These are phyloP conservation scores for Ogataea methanolica DNA, from an alignment of 805 yeast species.

Conservation along the genomic window DNA sequence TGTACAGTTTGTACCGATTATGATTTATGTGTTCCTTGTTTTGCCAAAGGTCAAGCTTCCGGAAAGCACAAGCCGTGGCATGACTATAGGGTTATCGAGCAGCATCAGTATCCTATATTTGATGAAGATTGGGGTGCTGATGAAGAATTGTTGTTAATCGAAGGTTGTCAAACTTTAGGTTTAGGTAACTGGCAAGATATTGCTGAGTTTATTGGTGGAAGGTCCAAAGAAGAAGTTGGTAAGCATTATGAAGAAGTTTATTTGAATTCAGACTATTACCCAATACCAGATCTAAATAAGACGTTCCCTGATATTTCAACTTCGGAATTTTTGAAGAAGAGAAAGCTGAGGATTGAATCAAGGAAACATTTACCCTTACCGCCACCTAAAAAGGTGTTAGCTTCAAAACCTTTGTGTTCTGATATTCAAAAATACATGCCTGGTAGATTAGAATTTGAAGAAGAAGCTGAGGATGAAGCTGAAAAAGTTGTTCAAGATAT, in stretches of 20 bases:
- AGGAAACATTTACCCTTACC: conserved; percentile 73
- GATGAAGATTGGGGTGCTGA: conserved; percentile 97
- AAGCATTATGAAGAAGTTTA: conserved; percentile 74
- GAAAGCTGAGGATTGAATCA: conserved; percentile 69
- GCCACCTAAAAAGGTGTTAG: conserved; percentile 82
- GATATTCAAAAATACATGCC: conserved; percentile 99
- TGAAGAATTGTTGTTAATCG: conserved; percentile 83
- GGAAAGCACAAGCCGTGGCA: conserved; percentile 94
- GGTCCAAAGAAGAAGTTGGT: conserved; percentile 88
- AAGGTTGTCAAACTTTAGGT: conserved; percentile 89
- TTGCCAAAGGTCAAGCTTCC: conserved; percentile 74
- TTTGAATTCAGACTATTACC: conserved; percentile 67
- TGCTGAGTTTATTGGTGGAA: conserved; percentile 91
- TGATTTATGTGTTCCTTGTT: conserved; percentile 97
- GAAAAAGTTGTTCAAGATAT: conserved; percentile 90
- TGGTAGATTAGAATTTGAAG: conserved; percentile 94
- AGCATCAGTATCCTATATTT: conserved; percentile 90
- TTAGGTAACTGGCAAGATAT: conserved; percentile 97
- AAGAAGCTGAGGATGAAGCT: conserved; percentile 95
- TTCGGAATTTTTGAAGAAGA: conserved; percentile 58
- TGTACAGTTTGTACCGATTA: conserved; percentile 94
- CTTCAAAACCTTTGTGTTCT: conserved; percentile 94
- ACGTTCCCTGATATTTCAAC: conserved; percentile 62
- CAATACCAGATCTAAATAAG: conserved; percentile 81
- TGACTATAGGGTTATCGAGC: conserved; percentile 87